Base-by-base conservation (phyloP, 768 basidiomycete genomes). In the Cystobasidium onofrii region DNA sequence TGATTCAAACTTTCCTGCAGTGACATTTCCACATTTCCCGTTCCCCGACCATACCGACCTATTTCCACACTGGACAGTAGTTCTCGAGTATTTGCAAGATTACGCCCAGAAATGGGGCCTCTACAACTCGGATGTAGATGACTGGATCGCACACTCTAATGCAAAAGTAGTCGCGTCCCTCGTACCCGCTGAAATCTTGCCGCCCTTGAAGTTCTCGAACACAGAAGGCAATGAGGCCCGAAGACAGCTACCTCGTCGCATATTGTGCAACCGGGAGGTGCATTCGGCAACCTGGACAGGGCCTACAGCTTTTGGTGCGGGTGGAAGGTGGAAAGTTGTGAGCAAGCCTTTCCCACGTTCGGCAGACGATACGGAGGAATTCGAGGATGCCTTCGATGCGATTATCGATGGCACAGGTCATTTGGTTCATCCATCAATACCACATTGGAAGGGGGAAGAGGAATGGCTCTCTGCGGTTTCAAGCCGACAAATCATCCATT, bases 41-140 rank as follows among this genome's bases (percentile, higher is more conserved):
- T 71, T 71, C 34, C 69, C 69, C 12, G 54, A 55, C 55, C 50
- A 60, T 36, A 60, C 55, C 6, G 69, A 71, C 25, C 34, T 71
- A 20, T 71, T 71, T 60, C 69, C 69, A n/a, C 69, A 71, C 39
- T 71, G 69, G 69, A 71, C n/a, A 12, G 69, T 71, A 20, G 43
- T 60, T 3, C 54, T 71, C 2, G 39, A 71, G 23, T 71, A 71
- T 52, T 27, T 71, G 29, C 27, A 60, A 36, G 55, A 71, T 3
- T 71, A 71, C 36, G 69, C 69, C 12, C 69, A 39, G n/a, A 55
- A 29, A 36, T 71, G 69, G 69, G 69, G 69, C 18, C 55, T 71
- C 10, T 71, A 71, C 69, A 29, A 61, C 25, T 71, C 69, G n/a
- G 69, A 71, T 10, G 9, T 44, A 36, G 54, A 55, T 2, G 69